phyloP scores from a whole-genome alignment of 495 filamentous ascomycete species.

The Neurospora intermedia region DNA sequence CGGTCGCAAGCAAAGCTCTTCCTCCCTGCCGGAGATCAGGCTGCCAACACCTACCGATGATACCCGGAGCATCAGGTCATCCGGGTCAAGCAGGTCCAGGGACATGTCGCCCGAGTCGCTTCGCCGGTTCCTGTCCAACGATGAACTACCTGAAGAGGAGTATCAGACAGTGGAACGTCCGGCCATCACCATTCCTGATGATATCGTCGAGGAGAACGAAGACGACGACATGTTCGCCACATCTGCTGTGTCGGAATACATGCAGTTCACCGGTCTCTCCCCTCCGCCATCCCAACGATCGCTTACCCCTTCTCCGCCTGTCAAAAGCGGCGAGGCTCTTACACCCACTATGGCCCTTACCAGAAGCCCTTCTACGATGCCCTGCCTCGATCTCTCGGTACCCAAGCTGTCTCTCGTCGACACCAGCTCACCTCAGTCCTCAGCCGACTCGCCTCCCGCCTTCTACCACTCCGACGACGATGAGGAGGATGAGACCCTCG shows the following conservation, averaged over 20 bases:
- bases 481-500: conserved; percentile 13
- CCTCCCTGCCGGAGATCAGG: conserved; percentile 11
- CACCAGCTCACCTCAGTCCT: conserved; percentile 8
- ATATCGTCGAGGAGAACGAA: conserved; percentile 42
- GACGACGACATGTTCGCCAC: conserved; percentile 47
- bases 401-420: conserved; percentile 9
- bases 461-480: conserved; percentile 37
- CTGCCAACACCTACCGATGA: conserved; percentile 8
- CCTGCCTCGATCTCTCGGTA: neutral
- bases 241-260: conserved; percentile 31
- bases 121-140: conserved; percentile 31
- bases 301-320: conserved; percentile 17
- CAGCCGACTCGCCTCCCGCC: conserved; percentile 20
- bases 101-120: conserved; percentile 40
- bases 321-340: neutral
- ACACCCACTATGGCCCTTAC: conserved; percentile 4
- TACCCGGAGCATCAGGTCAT: conserved; percentile 22
- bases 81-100: conserved; percentile 29
- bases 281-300: conserved; percentile 36
- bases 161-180: conserved; percentile 8
- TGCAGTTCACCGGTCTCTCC: conserved; percentile 34
- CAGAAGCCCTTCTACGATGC: neutral
- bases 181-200: conserved; percentile 34
- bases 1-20: conserved; percentile 25
- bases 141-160: conserved; percentile 16